Evolutionary conservation across 495 filamentous ascomycete genomes (phyloP), one percentile per base, ranked within the genome.

Genomic region (Daldinia loculata): DNA sequence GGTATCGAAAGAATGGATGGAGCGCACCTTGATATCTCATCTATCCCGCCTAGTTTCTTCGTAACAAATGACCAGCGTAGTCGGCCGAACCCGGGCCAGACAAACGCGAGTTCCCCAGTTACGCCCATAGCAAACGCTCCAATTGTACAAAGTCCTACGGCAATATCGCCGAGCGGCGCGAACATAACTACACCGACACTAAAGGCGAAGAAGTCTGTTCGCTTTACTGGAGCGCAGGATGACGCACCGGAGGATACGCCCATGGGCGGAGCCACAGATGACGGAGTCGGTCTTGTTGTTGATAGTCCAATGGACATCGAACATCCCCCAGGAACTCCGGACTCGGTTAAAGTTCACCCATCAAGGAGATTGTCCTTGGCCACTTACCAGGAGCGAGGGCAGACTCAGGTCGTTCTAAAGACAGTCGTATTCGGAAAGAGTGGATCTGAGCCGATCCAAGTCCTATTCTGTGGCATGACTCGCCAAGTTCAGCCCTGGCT

Each of bases 201-300:
- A 15, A 74, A 78, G 68, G 70, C 74, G 32, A 78, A 71, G 17
- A 84, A 83, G 41, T 79, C 80, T 41, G 82, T 84, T 43, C 79
- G 78, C 36, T 83, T 82, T 66, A 57, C 72, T 36, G 76, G 59
- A 56, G 74, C 66, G 27, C 58, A 74, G n/a, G 69, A 79, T 8
- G 27, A 51, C 24, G n/a, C 19, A 38, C 34, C 58, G 26, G 57
- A 58, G 39, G 66, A 74, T 30, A 53, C 30, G 22, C 43, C 53
- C 1, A 66, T 67, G 68, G n/a, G 9, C 17, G 63, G 59, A 9
- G 29, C 19, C 9, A 51, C 62, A 8, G 56, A 72, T n/a, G 51
- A 72, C n/a, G 62, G 59, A 26, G 36, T 43, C 22, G 29, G 34
- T 56, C 52, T n/a, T 19, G 30, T n/a, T 4, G 56, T 45, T 34